These are phyloP conservation scores for Gossypium laxum DNA, from an alignment of 441 rosid species.

Conservation along the genomic window DNA sequence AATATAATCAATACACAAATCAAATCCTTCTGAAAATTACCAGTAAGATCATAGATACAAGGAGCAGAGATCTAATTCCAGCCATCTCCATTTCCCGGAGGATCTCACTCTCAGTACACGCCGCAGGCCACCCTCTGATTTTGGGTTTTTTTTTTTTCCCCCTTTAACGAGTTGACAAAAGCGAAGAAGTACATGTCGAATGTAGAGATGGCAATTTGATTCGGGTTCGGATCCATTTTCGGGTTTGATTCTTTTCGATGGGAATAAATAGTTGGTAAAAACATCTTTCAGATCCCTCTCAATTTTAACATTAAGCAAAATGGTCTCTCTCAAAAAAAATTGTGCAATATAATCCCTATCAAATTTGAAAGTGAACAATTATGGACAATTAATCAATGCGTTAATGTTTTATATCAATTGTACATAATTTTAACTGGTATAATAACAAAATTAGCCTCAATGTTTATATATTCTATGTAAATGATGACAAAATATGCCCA, in stretches of 20 bases:
- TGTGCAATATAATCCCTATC: no score
- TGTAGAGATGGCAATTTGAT: neutral
- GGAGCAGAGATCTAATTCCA: neutral
- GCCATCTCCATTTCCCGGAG: slow-evolving; percentile 10
- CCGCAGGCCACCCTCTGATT: neutral
- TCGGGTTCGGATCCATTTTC: neutral
- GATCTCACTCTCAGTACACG: slow-evolving; percentile 3
- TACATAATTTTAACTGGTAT: no score
- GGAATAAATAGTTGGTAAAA: no score
- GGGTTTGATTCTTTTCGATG: neutral
- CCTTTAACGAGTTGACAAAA: neutral
- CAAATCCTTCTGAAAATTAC: neutral
- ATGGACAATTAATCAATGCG: no score
- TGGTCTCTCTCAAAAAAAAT: no score
- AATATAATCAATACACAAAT: neutral
- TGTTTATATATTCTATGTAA: no score
- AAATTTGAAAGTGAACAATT: no score
- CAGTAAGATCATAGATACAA: slow-evolving; percentile 5
- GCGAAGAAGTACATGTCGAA: neutral
- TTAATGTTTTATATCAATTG: no score
- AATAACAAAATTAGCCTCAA: no score
- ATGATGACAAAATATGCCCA: no score
- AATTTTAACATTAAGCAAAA: no score
- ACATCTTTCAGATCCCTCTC: no score
- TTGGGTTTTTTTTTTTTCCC: neutral